Base-by-base conservation (phyloP, 1,284 basidiomycete species). In the Ceratobasidium sp. region DNA sequence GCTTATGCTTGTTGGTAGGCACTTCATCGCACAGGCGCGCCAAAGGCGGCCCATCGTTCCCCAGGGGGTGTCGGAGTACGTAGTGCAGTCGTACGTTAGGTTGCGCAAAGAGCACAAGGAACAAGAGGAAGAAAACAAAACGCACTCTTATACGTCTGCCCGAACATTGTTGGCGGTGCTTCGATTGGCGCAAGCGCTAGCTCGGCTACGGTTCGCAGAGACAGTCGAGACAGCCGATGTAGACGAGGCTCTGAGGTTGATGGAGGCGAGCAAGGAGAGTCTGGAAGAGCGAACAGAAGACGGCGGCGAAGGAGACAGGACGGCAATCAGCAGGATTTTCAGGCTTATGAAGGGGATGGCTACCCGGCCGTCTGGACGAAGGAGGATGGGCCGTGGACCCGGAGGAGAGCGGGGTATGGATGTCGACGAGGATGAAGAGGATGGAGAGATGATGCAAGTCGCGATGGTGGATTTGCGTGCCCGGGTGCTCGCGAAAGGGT, bases 1-100 rank as follows among this genome's bases (percentile, higher is more conserved):
- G 41, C 41, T 72, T 1, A 72, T 22, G 1, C 14, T 22, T 72
- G 75, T 22, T 76, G 36, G 33, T 76, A 95, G 96, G 77, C 96
- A 99, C 81, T 99, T 98, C 83, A 99, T 99, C 79, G 97, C 97
- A 8, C 87, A 90, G 67, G 97, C 97, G n/a, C 92, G 98, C 33
- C 89, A 91, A 80, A 90, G 91, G 77, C 91, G 97, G 29, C 98
- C 98, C 0, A 90, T 90, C 19, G 96, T 99, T 2, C 93, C 95
- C 5, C 88, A 89, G 15, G 87, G 89, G 57, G 95, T 99, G 67
- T 97, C 96, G 4, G 93, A 90, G 81, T 98, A 99, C 83, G 90
- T 99, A 66, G 97, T 99, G 31, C 93, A 95, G 77, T 94, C 95
- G 0, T 99, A 99, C 80, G 98, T 99, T 59, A 92, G 95, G 74